Evolutionary conservation across 768 basidiomycete genomes (phyloP).

Genomic region (Suillus hirtellus): DNA sequence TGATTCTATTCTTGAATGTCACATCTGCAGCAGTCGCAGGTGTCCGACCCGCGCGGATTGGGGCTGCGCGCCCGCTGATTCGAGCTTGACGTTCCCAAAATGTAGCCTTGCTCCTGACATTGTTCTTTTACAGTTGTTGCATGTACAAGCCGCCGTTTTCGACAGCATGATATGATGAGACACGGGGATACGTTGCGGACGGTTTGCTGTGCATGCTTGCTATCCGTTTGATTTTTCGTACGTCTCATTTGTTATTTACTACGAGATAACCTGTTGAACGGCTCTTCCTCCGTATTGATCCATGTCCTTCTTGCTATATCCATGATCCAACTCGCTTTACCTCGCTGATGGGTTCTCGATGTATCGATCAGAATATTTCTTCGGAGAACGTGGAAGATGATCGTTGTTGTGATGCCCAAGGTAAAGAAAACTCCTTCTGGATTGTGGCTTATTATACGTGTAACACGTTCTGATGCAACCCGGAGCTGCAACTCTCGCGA

Average conservation of each 20-base stretch:
- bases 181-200: background rate
- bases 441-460: background rate
- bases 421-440: background rate
- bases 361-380: background rate
- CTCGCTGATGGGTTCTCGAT: background rate
- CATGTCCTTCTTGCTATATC: background rate
- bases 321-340: too few species aligned
- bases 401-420: background rate
- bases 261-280: background rate
- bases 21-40: background rate
- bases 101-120: background rate
- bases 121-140: background rate
- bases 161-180: background rate
- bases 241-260: background rate
- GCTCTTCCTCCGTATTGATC: background rate
- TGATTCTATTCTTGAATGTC: background rate
- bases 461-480: background rate
- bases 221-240: background rate
- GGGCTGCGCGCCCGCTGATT: background rate
- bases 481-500: background rate
- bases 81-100: background rate
- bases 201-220: background rate
- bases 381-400: background rate
- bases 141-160: background rate
- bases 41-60: too few species aligned